A percentile compares a stretch with the other conserved stretches of the same genome.
phyloP scores from a whole-genome alignment of 257 asterid genomes.

The Plectranthus barbatus region DNA sequence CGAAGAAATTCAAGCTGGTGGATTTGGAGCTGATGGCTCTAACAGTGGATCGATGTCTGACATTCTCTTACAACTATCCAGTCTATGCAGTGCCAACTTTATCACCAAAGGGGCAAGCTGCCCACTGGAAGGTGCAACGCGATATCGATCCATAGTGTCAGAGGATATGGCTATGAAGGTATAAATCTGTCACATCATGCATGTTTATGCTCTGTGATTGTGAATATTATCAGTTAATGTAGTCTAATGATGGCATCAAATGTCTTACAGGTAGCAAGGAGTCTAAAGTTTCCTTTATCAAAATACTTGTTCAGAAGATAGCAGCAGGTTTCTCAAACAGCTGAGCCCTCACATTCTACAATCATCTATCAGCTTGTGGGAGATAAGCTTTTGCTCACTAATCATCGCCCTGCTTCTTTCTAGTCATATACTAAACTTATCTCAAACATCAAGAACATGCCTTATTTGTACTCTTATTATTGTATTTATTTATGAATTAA shows the following conservation, averaged over 20 bases:
- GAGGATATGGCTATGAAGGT: constrained; percentile 90
- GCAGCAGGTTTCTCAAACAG: constrained; percentile 1
- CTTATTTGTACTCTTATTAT: neutral
- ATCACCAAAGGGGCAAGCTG: constrained; percentile 85
- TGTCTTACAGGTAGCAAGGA: constrained; percentile 71
- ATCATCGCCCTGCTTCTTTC: neutral
- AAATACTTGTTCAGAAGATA: constrained; percentile 71
- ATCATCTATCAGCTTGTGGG: neutral
- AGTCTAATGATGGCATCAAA: constrained; percentile 18
- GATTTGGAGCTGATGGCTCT: constrained; percentile 30
- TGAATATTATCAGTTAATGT: neutral
- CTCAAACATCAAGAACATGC: neutral
- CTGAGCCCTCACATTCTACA: neutral
- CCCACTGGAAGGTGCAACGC: constrained; percentile 83
- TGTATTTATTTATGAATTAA: neutral
- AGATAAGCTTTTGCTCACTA: neutral
- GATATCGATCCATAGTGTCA: constrained; percentile 70
- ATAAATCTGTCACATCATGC: neutral
- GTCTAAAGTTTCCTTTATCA: constrained; percentile 78
- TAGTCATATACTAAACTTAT: neutral
- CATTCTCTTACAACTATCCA: constrained; percentile 84
- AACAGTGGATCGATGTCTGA: constrained; percentile 49
- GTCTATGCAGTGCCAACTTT: constrained; percentile 86
- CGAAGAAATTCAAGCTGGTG: constrained; percentile 38
- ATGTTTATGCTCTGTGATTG: neutral